These are phyloP conservation scores for Gossypium schwendimanii DNA, from an alignment of 441 rosid genomes.

Conservation along the genomic window DNA sequence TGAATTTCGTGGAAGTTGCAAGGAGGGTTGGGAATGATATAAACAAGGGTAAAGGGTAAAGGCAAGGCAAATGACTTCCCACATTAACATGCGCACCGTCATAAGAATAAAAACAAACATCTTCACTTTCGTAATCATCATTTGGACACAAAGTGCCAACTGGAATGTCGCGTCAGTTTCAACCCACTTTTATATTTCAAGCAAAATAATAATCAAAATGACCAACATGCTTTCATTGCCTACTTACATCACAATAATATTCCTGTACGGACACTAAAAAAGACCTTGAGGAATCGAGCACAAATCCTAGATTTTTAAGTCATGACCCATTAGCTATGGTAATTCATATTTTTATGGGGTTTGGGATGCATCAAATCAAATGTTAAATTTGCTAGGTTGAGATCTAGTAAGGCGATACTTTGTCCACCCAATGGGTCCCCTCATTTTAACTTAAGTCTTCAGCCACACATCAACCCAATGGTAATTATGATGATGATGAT, in stretches of 20 bases:
- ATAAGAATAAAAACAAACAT: slow-evolving; percentile 2
- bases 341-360: neutral
- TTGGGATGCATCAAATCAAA: slow-evolving; percentile 4
- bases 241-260: neutral
- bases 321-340: too few relatives aligned
- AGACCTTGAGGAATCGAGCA: neutral
- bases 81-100: neutral
- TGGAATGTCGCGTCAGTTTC: neutral
- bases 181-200: neutral
- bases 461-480: neutral
- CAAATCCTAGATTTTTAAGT: neutral
- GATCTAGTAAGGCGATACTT: slow-evolving; percentile 1
- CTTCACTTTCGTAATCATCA: neutral
- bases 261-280: neutral
- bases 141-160: slow-evolving; percentile 1
- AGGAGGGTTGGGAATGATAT: slow-evolving; percentile 12
- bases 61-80: neutral
- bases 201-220: neutral
- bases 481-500: neutral
- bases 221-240: neutral
- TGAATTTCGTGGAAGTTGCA: slow-evolving; percentile 30
- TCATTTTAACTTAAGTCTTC: neutral
- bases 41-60: neutral
- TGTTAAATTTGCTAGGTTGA: neutral
- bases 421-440: neutral